phyloP scores from a whole-genome alignment of 2,329 filamentous ascomycete genomes.

The Aschersonia sp. region DNA sequence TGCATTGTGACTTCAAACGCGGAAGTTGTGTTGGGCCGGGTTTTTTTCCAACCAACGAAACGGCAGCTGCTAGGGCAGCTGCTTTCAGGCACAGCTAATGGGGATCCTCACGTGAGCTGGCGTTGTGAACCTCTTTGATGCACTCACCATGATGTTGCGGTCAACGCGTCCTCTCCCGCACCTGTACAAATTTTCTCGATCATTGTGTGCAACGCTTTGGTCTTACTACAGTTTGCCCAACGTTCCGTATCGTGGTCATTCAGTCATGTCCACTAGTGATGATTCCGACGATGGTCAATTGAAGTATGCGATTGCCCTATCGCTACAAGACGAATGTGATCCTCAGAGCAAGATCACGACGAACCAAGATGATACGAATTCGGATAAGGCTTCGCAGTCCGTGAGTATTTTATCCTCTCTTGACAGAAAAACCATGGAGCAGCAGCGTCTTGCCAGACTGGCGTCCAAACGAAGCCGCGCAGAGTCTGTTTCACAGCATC shows the following conservation, averaged over 20 bases:
- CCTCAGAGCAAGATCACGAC: background rate
- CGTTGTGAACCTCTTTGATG: background rate
- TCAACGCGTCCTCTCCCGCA: too few relatives aligned
- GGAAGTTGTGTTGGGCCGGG: too few relatives aligned
- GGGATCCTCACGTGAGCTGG: background rate
- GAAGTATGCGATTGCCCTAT: constrained; percentile 45
- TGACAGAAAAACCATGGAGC: constrained; percentile 73
- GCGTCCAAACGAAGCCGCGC: constrained; percentile 33
- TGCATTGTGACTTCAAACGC: too few relatives aligned
- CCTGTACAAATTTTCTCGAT: too few relatives aligned
- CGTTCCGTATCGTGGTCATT: background rate
- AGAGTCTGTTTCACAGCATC: constrained; percentile 12
- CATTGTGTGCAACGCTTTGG: too few relatives aligned
- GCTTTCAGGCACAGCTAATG: too few relatives aligned
- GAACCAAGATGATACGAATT: background rate
- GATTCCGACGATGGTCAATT: constrained; percentile 44
- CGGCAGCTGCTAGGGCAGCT: too few relatives aligned
- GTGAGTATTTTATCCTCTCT: constrained; percentile 34
- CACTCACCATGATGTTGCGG: background rate
- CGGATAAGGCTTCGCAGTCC: background rate
- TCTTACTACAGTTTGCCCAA: background rate
- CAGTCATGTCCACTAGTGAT: constrained; percentile 11
- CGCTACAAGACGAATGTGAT: constrained; percentile 22
- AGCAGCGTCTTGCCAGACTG: constrained; percentile 60
- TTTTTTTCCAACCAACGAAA: too few relatives aligned